These are phyloP conservation scores for Handroanthus guayacan DNA, from an alignment of 257 asterid species.

Conservation along the genomic window DNA sequence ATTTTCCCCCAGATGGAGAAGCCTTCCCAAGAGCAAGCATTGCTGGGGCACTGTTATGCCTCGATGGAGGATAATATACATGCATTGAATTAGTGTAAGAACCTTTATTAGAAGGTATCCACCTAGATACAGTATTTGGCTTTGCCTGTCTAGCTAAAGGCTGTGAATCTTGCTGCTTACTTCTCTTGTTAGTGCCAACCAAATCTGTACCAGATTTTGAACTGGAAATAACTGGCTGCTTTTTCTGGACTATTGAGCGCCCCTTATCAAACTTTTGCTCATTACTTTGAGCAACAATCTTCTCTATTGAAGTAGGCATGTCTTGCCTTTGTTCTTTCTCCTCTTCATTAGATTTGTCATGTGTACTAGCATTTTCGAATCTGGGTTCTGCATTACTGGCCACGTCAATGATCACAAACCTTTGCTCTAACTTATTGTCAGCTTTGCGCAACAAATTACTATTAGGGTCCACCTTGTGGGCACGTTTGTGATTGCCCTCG, in stretches of 20 bases:
- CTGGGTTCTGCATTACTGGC: conserved; percentile 38
- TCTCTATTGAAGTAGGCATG: conserved; percentile 42
- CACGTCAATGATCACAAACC: conserved; percentile 43
- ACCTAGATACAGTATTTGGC: conserved; percentile 69
- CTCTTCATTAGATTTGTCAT: conserved; percentile 46
- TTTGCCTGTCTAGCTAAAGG: conserved; percentile 58
- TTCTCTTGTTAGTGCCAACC: conserved; percentile 47
- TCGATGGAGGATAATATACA: conserved; percentile 71
- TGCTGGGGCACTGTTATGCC: conserved; percentile 77
- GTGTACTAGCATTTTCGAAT: conserved; percentile 27
- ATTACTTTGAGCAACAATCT: conserved; percentile 48
- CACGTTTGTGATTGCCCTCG: conserved; percentile 54
- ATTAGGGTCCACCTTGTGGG: conserved; percentile 37
- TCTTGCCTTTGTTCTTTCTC: conserved; percentile 52
- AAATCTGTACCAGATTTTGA: conserved; percentile 56
- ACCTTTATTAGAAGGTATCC: conserved; percentile 83
- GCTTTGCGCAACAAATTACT: conserved; percentile 44
- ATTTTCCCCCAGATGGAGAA: conserved; percentile 54
- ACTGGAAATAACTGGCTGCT: conserved; percentile 43
- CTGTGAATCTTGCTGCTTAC: conserved; percentile 57
- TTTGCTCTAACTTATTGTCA: conserved; percentile 39
- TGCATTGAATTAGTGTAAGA: conserved; percentile 84
- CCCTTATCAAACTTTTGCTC: conserved; percentile 60
- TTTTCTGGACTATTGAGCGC: conserved; percentile 44
- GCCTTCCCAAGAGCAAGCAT: conserved; percentile 54